Conservation (phyloP, 371 early-diverging fungal genomes). For the Actinomucor elegans region DNA sequence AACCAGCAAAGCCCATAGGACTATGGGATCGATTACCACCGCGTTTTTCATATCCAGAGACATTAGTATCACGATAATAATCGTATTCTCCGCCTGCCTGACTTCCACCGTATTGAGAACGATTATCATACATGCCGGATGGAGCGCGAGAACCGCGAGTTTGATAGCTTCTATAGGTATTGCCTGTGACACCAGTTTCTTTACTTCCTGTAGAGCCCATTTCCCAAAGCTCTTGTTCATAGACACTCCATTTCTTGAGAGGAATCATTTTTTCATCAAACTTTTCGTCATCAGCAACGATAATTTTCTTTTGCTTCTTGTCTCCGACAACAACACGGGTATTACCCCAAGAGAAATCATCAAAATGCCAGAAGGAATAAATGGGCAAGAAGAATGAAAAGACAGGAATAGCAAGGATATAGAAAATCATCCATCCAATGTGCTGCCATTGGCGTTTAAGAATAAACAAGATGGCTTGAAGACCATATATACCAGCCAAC, state of each 20-base stretch:
- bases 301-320: slow-evolving; percentile 67
- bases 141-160: slow-evolving; percentile 31
- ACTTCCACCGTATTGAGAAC: slow-evolving; percentile 50
- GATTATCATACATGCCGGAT: slow-evolving; percentile 36
- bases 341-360: slow-evolving; percentile 94
- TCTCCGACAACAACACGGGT: slow-evolving; percentile 79
- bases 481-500: slow-evolving; percentile 75
- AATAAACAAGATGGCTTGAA: slow-evolving; percentile 86
- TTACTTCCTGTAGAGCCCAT: slow-evolving; percentile 57
- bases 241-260: slow-evolving; percentile 90
- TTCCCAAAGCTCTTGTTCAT: slow-evolving; percentile 86
- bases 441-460: slow-evolving; percentile 91
- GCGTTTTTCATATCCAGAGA: slow-evolving; percentile 17
- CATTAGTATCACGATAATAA: slow-evolving; percentile 49
- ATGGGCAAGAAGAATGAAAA: slow-evolving; percentile 82
- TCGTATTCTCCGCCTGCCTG: slow-evolving; percentile 50
- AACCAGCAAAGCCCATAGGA: slow-evolving; percentile 32
- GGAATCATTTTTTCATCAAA: slow-evolving; percentile 90
- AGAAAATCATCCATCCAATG: slow-evolving; percentile 97
- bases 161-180: slow-evolving; percentile 39
- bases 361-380: slow-evolving; percentile 90
- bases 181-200: slow-evolving; percentile 51
- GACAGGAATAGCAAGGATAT: slow-evolving; percentile 82
- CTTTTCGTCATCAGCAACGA: slow-evolving; percentile 62
- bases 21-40: slow-evolving; percentile 31